Conservation (phyloP, 2,329 filamentous ascomycete genomes). For the Arthrobotrys entomopaga region DNA sequence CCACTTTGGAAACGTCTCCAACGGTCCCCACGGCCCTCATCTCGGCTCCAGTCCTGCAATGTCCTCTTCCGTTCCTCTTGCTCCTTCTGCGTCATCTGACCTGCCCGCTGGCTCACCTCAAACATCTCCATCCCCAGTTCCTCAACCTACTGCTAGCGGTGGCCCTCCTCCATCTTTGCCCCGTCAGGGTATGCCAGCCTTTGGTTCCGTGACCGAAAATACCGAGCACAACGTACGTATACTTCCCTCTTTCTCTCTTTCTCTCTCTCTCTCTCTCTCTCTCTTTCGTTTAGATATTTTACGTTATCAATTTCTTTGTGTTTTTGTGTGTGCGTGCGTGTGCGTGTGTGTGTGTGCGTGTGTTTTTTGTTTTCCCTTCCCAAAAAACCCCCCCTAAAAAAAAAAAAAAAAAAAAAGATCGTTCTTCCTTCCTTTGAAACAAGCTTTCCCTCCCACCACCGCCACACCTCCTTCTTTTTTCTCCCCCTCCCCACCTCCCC, state of each 20-base stretch:
- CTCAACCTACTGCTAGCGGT: slow-evolving; percentile 83
- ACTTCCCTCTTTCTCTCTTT: slow-evolving; percentile 29
- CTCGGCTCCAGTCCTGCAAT: slow-evolving; percentile 72
- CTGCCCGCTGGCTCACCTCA: slow-evolving; percentile 83
- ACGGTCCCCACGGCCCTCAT: slow-evolving; percentile 63
- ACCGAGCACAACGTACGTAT: slow-evolving; percentile 33
- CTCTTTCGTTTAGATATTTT: neutral
- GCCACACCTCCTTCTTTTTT: neutral
- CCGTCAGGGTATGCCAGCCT: slow-evolving; percentile 55
- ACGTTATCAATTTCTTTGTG: neutral
- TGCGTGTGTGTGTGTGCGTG: neutral
- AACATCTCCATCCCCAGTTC: slow-evolving; percentile 91
- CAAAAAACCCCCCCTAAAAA: neutral
- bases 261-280: slow-evolving; percentile 57
- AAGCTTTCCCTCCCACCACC: neutral
- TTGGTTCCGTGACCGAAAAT: slow-evolving; percentile 55
- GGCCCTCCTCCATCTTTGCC: slow-evolving; percentile 77
- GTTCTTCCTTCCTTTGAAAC: neutral
- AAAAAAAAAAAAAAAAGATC: neutral
- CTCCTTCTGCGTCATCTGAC: slow-evolving; percentile 65
- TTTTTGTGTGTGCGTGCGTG: neutral
- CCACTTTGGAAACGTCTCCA: slow-evolving; percentile 82
- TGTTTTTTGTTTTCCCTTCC: neutral
- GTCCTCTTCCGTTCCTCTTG: slow-evolving; percentile 63
- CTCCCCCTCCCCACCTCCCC: neutral